phyloP scores from a whole-genome alignment of 768 basidiomycete genomes.

The Suillus brevipes region DNA sequence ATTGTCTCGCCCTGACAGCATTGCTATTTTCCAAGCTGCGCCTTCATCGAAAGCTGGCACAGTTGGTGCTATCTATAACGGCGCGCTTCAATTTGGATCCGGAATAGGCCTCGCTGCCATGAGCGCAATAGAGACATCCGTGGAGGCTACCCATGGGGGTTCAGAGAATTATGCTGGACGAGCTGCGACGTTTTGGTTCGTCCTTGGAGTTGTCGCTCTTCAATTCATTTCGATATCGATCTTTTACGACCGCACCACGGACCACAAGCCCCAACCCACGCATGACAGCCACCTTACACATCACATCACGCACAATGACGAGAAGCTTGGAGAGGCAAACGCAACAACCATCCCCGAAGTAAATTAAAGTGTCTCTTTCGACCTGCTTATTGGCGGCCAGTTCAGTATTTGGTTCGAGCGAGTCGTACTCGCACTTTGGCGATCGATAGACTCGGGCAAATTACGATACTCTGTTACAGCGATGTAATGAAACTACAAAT shows the following conservation, averaged over 20 bases:
- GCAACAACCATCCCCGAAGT: no score
- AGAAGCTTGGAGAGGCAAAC: no score
- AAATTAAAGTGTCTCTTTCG: no score
- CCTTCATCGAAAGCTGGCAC: slow-evolving; percentile 52
- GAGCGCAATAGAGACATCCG: slow-evolving; percentile 47
- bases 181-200: slow-evolving; percentile 45
- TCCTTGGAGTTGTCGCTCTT: slow-evolving; percentile 36
- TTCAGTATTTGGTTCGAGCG: no score
- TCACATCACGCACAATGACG: no score
- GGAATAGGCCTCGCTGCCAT: slow-evolving; percentile 53
- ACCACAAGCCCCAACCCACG: slow-evolving; percentile 6
- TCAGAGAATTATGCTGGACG: slow-evolving; percentile 38
- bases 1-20: slow-evolving; percentile 28
- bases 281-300: neutral
- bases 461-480: no score
- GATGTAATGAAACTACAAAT: no score
- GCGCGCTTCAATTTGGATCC: slow-evolving; percentile 51
- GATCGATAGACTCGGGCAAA: no score
- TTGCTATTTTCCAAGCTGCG: slow-evolving; percentile 50
- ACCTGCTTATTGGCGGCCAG: no score
- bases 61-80: slow-evolving; percentile 58
- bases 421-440: no score
- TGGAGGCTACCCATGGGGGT: slow-evolving; percentile 37
- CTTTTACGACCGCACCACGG: slow-evolving; percentile 34
- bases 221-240: slow-evolving; percentile 32